Base-by-base conservation (phyloP, 371 early-diverging fungal species). In the Catenaria anguillulae region DNA sequence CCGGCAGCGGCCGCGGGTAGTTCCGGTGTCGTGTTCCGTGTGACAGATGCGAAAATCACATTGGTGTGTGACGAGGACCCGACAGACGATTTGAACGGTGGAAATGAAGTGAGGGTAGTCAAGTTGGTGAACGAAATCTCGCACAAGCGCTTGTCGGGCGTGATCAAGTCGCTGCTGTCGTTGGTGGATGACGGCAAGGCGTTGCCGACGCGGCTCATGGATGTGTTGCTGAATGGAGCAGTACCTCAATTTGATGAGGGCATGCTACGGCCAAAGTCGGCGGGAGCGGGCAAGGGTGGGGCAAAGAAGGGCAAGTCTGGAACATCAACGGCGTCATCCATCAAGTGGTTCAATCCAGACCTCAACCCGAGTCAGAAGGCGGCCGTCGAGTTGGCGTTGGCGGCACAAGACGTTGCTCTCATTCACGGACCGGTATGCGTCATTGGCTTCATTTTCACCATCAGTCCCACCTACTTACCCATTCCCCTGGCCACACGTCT, bases 341-440 rank as follows among this genome's bases (percentile, higher is more conserved):
- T 72, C 31, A 67, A 68, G 4, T 82, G 83, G 36, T 78, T 81
- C 62, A 84, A 90, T 65, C 68, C 70, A 6, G 74, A 74, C 0
- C 70, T 94, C 35, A 93, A 94, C 69, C 75, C 70, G 0, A 84
- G 86, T 0, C 92, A 93, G 67, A 75, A 74, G 46, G 76, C 77
- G 21, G 92, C 93, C 0, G 86, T 93, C 3, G 64, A 66, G 33
- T 77, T 83, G 60, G 83, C 88, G 0, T 65, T 90, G 21, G 67
- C 70, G 0, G 80, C 90, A 0, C 69, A 76, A 29, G 79, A 87
- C 19, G 67, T 92, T 5, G 83, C 88, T 2, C 69, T 93, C 48
- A 82, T 92, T 33, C 92, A 92, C 68, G 91, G 92, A 34, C 92
- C 91, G 33, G 90, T 46, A 66, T 56, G 62, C 33, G 0, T 23